A percentile compares a stretch with the other conserved stretches of the same genome.
Conservation (phyloP, 352 stramenopile species). For the Phytophthora pluvialis region DNA sequence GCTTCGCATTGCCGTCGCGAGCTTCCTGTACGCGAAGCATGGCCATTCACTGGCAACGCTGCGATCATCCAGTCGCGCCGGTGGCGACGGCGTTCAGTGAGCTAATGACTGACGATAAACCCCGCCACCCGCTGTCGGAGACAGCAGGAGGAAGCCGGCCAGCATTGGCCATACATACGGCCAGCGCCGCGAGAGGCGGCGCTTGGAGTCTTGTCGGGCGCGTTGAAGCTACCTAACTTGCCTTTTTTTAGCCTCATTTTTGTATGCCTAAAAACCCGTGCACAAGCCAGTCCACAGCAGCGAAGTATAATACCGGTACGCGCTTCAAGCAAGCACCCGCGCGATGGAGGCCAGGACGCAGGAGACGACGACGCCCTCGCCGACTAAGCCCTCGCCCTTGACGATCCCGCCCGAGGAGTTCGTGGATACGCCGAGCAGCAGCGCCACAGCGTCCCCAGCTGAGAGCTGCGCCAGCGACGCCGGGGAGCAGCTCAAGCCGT, state of each 20-base stretch:
- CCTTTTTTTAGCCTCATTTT: constrained; percentile 24
- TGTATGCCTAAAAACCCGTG: constrained; percentile 5
- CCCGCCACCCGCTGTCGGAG: background rate
- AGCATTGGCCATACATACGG: background rate
- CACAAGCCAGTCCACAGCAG: constrained; percentile 14
- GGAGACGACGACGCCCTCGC: background rate
- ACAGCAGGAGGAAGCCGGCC: too few species aligned
- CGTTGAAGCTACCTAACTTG: constrained; percentile 13
- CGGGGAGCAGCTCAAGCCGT: constrained; percentile 13
- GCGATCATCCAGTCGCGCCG: constrained; percentile 3
- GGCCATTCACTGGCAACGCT: background rate
- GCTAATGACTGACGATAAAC: background rate
- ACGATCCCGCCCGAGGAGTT: constrained; percentile 23
- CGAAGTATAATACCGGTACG: too few species aligned
- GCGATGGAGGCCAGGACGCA: constrained; percentile 20
- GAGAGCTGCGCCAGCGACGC: constrained; percentile 20
- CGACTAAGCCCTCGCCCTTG: constrained; percentile 25
- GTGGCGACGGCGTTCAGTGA: constrained; percentile 1
- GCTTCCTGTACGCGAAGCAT: too few species aligned
- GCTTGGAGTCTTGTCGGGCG: constrained; percentile 16
- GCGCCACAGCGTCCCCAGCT: constrained; percentile 5
- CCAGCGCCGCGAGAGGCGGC: too few species aligned
- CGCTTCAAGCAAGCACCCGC: constrained; percentile 10
- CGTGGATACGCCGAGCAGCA: constrained; percentile 15
- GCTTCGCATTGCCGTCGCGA: background rate